Evolutionary conservation across 2,329 filamentous ascomycete species (phyloP).

Genomic region (Delphinella strobiligena): DNA sequence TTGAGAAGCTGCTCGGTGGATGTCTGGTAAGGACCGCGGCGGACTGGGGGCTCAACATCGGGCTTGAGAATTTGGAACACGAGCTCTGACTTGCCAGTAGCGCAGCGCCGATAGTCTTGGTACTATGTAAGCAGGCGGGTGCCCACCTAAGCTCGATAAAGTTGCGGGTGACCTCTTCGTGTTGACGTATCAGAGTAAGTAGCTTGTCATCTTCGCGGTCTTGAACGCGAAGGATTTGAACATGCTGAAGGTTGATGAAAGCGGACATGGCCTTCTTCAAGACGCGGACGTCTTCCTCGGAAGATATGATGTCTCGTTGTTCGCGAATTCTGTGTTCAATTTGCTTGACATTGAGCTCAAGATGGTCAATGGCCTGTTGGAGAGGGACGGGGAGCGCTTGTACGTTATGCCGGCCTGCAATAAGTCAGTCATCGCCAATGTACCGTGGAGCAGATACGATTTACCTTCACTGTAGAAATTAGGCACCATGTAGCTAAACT

Average conservation of each 20-base stretch:
- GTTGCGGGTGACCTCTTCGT: constrained; percentile 30
- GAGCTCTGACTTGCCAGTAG: constrained; percentile 44
- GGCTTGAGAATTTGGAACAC: constrained; percentile 48
- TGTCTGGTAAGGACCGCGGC: constrained; percentile 39
- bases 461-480: constrained; percentile 45
- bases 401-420: constrained; percentile 5
- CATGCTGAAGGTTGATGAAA: constrained; percentile 50
- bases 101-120: constrained; percentile 45
- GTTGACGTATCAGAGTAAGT: constrained; percentile 38
- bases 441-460: too few species aligned
- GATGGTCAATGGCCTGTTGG: constrained; percentile 11
- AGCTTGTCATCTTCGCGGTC: constrained; percentile 46
- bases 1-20: constrained; percentile 35
- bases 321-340: constrained; percentile 36
- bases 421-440: too few species aligned
- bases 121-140: constrained; percentile 49
- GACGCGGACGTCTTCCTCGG: constrained; percentile 38
- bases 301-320: constrained; percentile 39
- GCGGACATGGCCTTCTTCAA: constrained; percentile 43
- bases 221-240: constrained; percentile 51
- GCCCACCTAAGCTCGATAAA: constrained; percentile 47
- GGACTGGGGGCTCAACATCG: constrained; percentile 50
- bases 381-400: constrained; percentile 14
- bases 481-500: constrained; percentile 49
- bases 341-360: constrained; percentile 25